phyloP scores from a whole-genome alignment of 2,329 filamentous ascomycete genomes.

The Verticillium alfalfae region DNA sequence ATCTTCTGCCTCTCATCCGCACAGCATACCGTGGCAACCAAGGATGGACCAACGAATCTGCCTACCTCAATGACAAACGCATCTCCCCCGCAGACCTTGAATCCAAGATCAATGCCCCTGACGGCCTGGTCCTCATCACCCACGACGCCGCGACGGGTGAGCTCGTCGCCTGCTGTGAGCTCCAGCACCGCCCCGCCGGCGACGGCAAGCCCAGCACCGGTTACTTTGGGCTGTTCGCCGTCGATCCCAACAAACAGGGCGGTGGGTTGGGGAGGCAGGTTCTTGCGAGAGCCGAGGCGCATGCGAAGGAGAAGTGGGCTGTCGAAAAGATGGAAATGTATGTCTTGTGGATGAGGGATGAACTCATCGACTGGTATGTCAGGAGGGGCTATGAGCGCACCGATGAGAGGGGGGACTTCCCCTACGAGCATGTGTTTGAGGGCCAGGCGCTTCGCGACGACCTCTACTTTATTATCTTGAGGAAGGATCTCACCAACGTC shows the following conservation, averaged over 20 bases:
- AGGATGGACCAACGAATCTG: slow-evolving; percentile 43
- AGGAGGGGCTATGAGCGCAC: slow-evolving; percentile 34
- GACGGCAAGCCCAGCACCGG: slow-evolving; percentile 16
- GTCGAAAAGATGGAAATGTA: slow-evolving; percentile 32
- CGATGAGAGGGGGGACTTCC: slow-evolving; percentile 34
- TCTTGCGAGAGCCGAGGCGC: slow-evolving; percentile 32
- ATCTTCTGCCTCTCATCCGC: slow-evolving; percentile 30
- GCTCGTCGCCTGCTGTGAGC: slow-evolving; percentile 38
- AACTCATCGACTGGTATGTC: slow-evolving; percentile 40
- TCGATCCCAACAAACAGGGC: slow-evolving; percentile 33
- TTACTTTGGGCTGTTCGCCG: slow-evolving; percentile 44
- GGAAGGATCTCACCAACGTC: slow-evolving; percentile 24
- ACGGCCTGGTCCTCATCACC: slow-evolving; percentile 30
- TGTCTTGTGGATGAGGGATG: slow-evolving; percentile 35
- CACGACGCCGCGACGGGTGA: slow-evolving; percentile 13
- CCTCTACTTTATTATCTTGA: slow-evolving; percentile 33
- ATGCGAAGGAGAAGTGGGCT: slow-evolving; percentile 25
- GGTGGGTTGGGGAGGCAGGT: slow-evolving; percentile 36
- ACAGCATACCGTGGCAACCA: slow-evolving; percentile 37
- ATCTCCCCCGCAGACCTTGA: slow-evolving; percentile 29
- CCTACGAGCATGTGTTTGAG: slow-evolving; percentile 28
- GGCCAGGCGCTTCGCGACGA: slow-evolving; percentile 33
- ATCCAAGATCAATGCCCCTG: slow-evolving; percentile 31
- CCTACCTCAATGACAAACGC: slow-evolving; percentile 35
- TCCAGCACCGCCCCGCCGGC: slow-evolving; percentile 17